Conservation (phyloP, 306 rosid genomes). For the Corylus heterophylla region DNA sequence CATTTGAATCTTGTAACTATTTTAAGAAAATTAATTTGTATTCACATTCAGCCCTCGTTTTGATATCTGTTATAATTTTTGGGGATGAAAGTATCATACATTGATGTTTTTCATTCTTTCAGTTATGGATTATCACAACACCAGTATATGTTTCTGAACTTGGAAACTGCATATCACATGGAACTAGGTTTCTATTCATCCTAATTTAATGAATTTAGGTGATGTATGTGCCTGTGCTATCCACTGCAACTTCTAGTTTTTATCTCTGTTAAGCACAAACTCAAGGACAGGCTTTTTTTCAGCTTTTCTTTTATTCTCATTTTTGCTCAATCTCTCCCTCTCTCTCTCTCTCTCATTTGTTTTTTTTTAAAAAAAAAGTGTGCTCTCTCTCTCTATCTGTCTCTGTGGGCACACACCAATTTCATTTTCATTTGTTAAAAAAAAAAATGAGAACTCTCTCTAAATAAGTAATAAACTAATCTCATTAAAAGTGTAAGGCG, state of each 20-base stretch:
- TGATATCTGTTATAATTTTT: too few relatives aligned
- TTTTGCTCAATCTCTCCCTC: too few relatives aligned
- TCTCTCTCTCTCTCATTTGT: too few relatives aligned
- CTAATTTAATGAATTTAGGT: background rate
- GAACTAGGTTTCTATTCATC: background rate
- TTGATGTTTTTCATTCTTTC: background rate
- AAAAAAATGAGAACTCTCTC: too few relatives aligned
- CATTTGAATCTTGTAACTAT: background rate
- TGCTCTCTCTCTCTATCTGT: too few relatives aligned
- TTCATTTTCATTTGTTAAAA: background rate
- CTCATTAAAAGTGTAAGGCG: too few relatives aligned
- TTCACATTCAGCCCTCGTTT: background rate
- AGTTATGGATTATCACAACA: too few relatives aligned
- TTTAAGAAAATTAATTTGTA: background rate
- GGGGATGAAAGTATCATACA: background rate
- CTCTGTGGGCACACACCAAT: background rate
- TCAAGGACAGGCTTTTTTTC: background rate
- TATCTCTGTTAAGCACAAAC: background rate
- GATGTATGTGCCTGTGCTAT: background rate
- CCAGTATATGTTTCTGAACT: background rate
- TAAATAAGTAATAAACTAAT: too few relatives aligned
- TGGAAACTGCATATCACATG: background rate
- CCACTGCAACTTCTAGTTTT: background rate
- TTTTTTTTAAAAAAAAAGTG: too few relatives aligned
- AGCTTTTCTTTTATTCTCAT: too few relatives aligned